These are phyloP conservation scores for Candida tetrigidarum DNA, from an alignment of 1,139 yeast genomes.

Conservation along the genomic window DNA sequence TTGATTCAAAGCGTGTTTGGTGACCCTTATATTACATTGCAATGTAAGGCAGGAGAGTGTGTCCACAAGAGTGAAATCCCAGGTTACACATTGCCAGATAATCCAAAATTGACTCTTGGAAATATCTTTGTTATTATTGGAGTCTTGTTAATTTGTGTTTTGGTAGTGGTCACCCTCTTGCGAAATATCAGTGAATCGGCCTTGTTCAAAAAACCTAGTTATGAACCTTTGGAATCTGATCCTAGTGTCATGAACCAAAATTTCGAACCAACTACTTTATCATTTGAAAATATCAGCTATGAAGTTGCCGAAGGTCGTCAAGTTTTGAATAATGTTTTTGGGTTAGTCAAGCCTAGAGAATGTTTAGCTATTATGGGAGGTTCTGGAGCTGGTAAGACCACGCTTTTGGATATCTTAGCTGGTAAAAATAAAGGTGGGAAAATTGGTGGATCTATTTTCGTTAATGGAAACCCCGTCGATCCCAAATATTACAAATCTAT, in stretches of 20 bases:
- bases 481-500: constrained; percentile 59
- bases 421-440: constrained; percentile 81
- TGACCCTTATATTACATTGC: constrained; percentile 81
- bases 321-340: constrained; percentile 68
- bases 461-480: constrained; percentile 65
- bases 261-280: constrained; percentile 74
- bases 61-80: constrained; percentile 91
- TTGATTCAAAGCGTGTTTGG: constrained; percentile 90
- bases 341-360: constrained; percentile 83
- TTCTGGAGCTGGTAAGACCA: constrained; percentile 98
- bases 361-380: constrained; percentile 98
- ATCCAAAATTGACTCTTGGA: constrained; percentile 50
- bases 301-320: constrained; percentile 49
- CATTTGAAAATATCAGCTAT: constrained; percentile 76
- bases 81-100: constrained; percentile 77
- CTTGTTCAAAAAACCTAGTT: constrained; percentile 47
- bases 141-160: constrained; percentile 46
- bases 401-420: constrained; percentile 87
- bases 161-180: constrained; percentile 44
- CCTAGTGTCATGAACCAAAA: constrained; percentile 51
- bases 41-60: constrained; percentile 89
- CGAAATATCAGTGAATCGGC: constrained; percentile 67
- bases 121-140: constrained; percentile 55
- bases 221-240: constrained; percentile 36
- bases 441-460: constrained; percentile 64